Percentiles rank a stretch among this genome's conserved stretches.
Evolutionary conservation across 805 yeast genomes (phyloP).

Genomic region (Nakazawaea anatomiae): DNA sequence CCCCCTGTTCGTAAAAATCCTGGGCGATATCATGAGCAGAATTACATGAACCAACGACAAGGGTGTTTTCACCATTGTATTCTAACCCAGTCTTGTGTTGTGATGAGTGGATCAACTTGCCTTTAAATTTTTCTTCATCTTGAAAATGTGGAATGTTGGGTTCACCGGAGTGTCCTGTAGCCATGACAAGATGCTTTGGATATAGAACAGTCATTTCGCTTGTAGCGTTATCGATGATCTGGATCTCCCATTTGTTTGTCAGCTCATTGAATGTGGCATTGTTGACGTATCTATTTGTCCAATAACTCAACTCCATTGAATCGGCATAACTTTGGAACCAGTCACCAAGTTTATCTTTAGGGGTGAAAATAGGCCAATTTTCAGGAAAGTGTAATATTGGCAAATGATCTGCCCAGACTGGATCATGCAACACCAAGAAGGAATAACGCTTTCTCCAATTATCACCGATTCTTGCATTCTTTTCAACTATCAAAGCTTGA

Average conservation of each 20-base stretch:
- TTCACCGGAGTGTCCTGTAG: slow-evolving; percentile 42
- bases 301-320: slow-evolving; percentile 33
- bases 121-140: slow-evolving; percentile 31
- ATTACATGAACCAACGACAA: slow-evolving; percentile 40
- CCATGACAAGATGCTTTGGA: slow-evolving; percentile 34
- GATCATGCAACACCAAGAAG: slow-evolving; percentile 39
- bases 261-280: slow-evolving; percentile 26
- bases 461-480: slow-evolving; percentile 33
- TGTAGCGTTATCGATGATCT: slow-evolving; percentile 23
- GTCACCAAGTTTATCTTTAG: slow-evolving; percentile 38
- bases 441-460: slow-evolving; percentile 42
- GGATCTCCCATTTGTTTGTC: slow-evolving; percentile 27
- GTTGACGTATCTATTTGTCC: slow-evolving; percentile 25
- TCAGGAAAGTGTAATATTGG: slow-evolving; percentile 35
- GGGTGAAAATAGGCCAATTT: slow-evolving; percentile 36
- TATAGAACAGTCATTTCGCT: slow-evolving; percentile 17
- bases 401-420: slow-evolving; percentile 36
- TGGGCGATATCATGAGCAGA: slow-evolving; percentile 41
- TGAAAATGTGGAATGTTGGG: slow-evolving; percentile 36
- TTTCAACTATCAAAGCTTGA: slow-evolving; percentile 32
- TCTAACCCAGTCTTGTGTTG: slow-evolving; percentile 33
- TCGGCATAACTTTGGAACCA: slow-evolving; percentile 36
- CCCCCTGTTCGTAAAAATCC: slow-evolving; percentile 39
- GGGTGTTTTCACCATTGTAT: slow-evolving; percentile 34
- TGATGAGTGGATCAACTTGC: slow-evolving; percentile 36